These are phyloP conservation scores for Boletus tylopilopsis DNA, from an alignment of 768 basidiomycete species.

Conservation along the genomic window DNA sequence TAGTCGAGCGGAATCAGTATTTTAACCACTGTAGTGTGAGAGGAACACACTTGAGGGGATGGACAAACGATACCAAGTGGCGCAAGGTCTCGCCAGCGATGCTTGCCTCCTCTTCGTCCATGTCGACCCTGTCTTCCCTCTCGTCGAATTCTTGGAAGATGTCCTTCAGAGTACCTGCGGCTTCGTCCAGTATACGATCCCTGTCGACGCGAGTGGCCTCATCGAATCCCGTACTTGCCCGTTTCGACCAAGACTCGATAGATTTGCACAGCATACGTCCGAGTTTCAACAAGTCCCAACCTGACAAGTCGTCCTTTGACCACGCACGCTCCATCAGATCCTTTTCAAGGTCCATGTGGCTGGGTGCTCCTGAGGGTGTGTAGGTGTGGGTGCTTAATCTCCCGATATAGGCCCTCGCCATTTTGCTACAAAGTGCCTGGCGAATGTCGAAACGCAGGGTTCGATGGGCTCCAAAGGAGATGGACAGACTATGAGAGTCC, in stretches of 20 bases:
- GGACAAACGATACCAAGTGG: constrained; percentile 56
- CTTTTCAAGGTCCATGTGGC: constrained; percentile 54
- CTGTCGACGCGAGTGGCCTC: constrained; percentile 33
- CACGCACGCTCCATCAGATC: constrained; percentile 71
- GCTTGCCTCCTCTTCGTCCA: constrained; percentile 67
- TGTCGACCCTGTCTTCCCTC: constrained; percentile 48
- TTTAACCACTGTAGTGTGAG: neutral
- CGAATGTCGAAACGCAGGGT: constrained; percentile 63
- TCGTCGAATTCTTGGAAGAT: constrained; percentile 70
- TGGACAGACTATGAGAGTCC: constrained; percentile 30
- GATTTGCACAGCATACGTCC: constrained; percentile 53
- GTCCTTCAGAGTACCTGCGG: constrained; percentile 66
- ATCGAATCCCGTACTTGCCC: constrained; percentile 25
- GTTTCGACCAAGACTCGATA: constrained; percentile 55
- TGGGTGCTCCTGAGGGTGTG: constrained; percentile 56
- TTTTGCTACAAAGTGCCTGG: constrained; percentile 52
- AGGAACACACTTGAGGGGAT: constrained; percentile 49
- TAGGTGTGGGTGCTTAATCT: constrained; percentile 51
- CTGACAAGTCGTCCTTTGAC: constrained; percentile 62
- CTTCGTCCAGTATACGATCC: constrained; percentile 65
- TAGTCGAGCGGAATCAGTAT: constrained; percentile 21
- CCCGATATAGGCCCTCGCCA: constrained; percentile 65
- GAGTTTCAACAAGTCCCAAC: constrained; percentile 63
- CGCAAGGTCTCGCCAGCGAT: constrained; percentile 61
- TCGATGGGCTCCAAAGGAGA: constrained; percentile 57